A percentile compares a stretch with the other conserved stretches of the same genome.
Conservation (phyloP, 169 alveolate genomes). For the Plasmodium fragile region DNA sequence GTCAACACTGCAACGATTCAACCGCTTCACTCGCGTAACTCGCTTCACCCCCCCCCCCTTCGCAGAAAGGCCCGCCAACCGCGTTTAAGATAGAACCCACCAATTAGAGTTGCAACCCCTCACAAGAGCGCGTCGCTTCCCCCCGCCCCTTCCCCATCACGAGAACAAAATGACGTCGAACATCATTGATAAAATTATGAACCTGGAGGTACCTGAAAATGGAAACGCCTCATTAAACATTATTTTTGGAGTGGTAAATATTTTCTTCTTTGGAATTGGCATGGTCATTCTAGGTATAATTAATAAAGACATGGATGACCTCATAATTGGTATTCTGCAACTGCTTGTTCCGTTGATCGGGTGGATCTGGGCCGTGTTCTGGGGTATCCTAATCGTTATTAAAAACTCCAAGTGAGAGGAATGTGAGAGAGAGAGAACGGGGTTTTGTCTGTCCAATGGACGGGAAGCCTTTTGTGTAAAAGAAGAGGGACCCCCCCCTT, state of each 20-base stretch:
- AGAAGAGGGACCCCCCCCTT: neutral
- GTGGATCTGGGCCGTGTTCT: slow-evolving; percentile 89
- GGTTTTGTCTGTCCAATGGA: neutral
- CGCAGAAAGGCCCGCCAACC: neutral
- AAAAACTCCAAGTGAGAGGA: slow-evolving; percentile 40
- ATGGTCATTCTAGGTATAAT: slow-evolving; percentile 83
- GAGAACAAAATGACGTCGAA: slow-evolving; percentile 18
- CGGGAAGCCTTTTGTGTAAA: neutral
- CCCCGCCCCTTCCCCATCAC: neutral
- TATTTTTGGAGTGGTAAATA: slow-evolving; percentile 80
- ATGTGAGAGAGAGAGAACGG: too few species aligned
- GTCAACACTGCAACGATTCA: neutral
- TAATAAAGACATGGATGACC: slow-evolving; percentile 86
- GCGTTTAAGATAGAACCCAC: too few species aligned
- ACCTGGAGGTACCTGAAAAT: slow-evolving; percentile 69
- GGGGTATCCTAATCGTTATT: slow-evolving; percentile 87
- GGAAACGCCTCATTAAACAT: slow-evolving; percentile 74
- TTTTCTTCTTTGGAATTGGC: slow-evolving; percentile 87
- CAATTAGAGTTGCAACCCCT: too few species aligned
- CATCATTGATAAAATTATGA: slow-evolving; percentile 26
- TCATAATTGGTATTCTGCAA: slow-evolving; percentile 85
- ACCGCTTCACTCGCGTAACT: too few species aligned
- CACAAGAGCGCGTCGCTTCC: too few species aligned
- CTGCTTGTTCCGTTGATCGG: slow-evolving; percentile 86
- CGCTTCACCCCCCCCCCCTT: too few species aligned